These are phyloP conservation scores for Penicillium arizonense DNA, from an alignment of 495 filamentous ascomycete species.

Conservation along the genomic window DNA sequence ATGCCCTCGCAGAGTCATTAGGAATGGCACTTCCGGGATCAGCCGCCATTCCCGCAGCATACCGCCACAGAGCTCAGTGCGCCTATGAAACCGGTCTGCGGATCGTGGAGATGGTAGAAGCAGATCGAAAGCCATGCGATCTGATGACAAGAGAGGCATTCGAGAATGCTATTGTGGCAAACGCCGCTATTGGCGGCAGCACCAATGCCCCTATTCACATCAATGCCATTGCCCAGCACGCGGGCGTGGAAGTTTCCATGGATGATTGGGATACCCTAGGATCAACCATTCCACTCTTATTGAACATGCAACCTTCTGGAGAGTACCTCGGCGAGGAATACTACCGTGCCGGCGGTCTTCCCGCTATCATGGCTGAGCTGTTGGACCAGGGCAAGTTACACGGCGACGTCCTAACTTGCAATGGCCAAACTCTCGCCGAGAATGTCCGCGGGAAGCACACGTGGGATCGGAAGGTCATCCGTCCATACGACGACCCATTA, in stretches of 20 bases:
- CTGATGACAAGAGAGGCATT: conserved; percentile 56
- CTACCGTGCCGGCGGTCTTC: conserved; percentile 52
- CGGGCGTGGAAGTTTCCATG: conserved; percentile 47
- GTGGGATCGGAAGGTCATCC: conserved; percentile 46
- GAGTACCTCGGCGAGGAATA: conserved; percentile 54
- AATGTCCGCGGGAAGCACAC: conserved; percentile 43
- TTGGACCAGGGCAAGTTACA: conserved; percentile 46
- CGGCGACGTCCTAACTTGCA: conserved; percentile 40
- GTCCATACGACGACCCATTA: conserved; percentile 43
- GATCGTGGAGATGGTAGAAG: conserved; percentile 54
- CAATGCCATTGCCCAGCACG: conserved; percentile 54
- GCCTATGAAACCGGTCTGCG: conserved; percentile 53
- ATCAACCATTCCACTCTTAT: conserved; percentile 46
- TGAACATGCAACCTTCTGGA: conserved; percentile 56
- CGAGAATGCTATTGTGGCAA: conserved; percentile 54
- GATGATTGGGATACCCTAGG: conserved; percentile 55
- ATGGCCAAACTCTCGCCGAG: conserved; percentile 38
- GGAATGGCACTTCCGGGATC: conserved; percentile 58
- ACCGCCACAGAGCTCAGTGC: conserved; percentile 50
- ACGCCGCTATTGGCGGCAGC: conserved; percentile 55
- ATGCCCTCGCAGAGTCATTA: conserved; percentile 53
- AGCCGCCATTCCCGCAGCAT: conserved; percentile 53
- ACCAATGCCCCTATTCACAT: conserved; percentile 58
- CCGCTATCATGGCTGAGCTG: conserved; percentile 52
- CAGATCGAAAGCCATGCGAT: conserved; percentile 54